phyloP scores from a whole-genome alignment of 2,329 filamentous ascomycete species.

The Diaporthe vexans region DNA sequence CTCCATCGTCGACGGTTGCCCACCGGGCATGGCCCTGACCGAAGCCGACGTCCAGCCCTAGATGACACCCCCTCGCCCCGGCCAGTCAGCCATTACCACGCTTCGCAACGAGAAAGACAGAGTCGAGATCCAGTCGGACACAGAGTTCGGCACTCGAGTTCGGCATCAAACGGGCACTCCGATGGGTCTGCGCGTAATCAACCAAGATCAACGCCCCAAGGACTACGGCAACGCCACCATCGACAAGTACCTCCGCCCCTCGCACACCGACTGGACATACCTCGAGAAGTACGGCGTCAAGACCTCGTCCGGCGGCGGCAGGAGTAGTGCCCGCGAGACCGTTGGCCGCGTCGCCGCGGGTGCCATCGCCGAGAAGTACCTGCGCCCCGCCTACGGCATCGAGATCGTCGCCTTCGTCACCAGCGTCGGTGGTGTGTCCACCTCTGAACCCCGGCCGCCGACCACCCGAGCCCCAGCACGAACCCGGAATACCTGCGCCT shows the following conservation, averaged over 20 bases:
- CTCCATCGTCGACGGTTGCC: slow-evolving; percentile 94
- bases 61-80: slow-evolving; percentile 74
- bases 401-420: slow-evolving; percentile 94
- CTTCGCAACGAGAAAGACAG: too few species aligned
- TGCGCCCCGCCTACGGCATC: slow-evolving; percentile 82
- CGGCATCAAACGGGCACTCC: too few species aligned
- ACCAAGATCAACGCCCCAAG: too few species aligned
- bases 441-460: slow-evolving; percentile 79
- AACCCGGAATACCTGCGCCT: slow-evolving; percentile 86
- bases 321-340: slow-evolving; percentile 82
- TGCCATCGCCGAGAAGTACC: slow-evolving; percentile 76
- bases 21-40: slow-evolving; percentile 87
- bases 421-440: slow-evolving; percentile 83
- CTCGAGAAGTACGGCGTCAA: slow-evolving; percentile 97
- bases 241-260: too few species aligned
- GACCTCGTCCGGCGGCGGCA: slow-evolving; percentile 89
- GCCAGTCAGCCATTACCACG: too few species aligned
- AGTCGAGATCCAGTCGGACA: too few species aligned
- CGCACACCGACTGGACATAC: slow-evolving; percentile 90
- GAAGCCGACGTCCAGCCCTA: slow-evolving; percentile 94
- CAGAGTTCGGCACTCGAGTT: too few species aligned
- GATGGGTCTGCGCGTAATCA: too few species aligned
- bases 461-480: slow-evolving; percentile 76
- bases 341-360: too few species aligned
- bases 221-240: too few species aligned